These are phyloP conservation scores for Aspergillus versicolor DNA, from an alignment of 2,329 filamentous ascomycete species.

Conservation along the genomic window DNA sequence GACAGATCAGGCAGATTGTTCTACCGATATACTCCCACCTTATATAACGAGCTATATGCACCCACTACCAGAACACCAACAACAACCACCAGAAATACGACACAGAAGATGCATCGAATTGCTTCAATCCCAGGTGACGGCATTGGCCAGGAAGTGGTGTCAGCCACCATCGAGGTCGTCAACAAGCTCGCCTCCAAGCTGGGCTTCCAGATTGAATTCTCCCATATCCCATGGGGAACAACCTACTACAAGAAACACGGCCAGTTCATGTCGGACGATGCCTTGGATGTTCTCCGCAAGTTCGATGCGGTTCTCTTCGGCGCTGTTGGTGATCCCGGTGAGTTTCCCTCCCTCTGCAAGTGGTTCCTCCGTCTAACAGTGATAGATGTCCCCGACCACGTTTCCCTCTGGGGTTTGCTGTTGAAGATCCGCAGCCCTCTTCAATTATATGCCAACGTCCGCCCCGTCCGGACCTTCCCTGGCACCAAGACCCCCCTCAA, in stretches of 20 bases:
- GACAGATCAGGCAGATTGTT: constrained; percentile 5
- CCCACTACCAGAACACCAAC: too few relatives aligned
- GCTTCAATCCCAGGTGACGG: constrained; percentile 64
- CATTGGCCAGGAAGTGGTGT: constrained; percentile 64
- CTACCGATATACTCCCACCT: background rate
- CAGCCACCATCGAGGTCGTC: constrained; percentile 52
- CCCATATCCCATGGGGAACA: constrained; percentile 43
- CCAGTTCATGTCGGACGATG: constrained; percentile 54
- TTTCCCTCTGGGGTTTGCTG: constrained; percentile 57
- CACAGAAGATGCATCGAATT: constrained; percentile 27
- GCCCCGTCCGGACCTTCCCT: constrained; percentile 51
- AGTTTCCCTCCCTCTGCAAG: constrained; percentile 3
- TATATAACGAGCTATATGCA: too few relatives aligned
- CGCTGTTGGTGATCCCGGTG: constrained; percentile 58
- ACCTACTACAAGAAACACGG: constrained; percentile 50
- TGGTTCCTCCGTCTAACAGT: background rate
- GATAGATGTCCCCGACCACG: constrained; percentile 55
- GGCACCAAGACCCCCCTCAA: constrained; percentile 53
- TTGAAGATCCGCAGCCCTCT: constrained; percentile 56
- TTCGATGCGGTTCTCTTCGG: constrained; percentile 60
- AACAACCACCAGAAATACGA: background rate
- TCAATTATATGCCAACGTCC: constrained; percentile 58
- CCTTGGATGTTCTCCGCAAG: constrained; percentile 50
- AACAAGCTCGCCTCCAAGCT: constrained; percentile 45
- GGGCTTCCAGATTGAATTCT: constrained; percentile 52